Evolutionary conservation across 2,329 filamentous ascomycete species (phyloP).

Genomic region (Paecilomyces dactylethromorphus): DNA sequence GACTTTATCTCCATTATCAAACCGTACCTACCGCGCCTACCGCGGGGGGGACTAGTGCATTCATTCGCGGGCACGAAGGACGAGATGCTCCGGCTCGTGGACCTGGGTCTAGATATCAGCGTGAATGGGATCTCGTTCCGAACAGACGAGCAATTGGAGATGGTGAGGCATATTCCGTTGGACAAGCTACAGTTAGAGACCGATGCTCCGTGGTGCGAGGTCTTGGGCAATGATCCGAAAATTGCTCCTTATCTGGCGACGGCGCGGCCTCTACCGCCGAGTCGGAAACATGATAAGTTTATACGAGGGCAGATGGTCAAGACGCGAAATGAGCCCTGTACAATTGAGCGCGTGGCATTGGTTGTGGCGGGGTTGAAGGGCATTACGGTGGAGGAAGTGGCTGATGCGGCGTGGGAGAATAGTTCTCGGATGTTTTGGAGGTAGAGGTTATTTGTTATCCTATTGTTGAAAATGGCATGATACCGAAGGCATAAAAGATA

Average conservation of each 20-base stretch:
- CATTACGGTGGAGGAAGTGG: slow-evolving; percentile 36
- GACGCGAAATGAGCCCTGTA: slow-evolving; percentile 43
- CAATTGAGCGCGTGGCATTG: slow-evolving; percentile 41
- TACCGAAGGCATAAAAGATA: not conserved
- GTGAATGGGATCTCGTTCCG: slow-evolving; percentile 47
- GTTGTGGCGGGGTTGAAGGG: slow-evolving; percentile 46
- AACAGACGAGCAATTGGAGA: slow-evolving; percentile 32
- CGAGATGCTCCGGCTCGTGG: slow-evolving; percentile 35
- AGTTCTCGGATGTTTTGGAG: slow-evolving; percentile 27
- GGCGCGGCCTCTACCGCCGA: slow-evolving; percentile 30
- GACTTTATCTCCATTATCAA: slow-evolving; percentile 39
- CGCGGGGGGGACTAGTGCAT: slow-evolving; percentile 65
- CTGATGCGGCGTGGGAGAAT: slow-evolving; percentile 32
- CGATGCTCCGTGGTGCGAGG: slow-evolving; percentile 45
- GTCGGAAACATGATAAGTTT: slow-evolving; percentile 48
- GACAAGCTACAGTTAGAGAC: slow-evolving; percentile 41
- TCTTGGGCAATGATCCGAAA: slow-evolving; percentile 31
- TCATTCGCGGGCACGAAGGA: slow-evolving; percentile 71
- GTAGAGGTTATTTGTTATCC: not conserved
- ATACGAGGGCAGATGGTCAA: slow-evolving; percentile 43
- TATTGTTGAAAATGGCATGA: not conserved
- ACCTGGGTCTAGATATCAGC: slow-evolving; percentile 38
- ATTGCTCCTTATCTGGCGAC: slow-evolving; percentile 36
- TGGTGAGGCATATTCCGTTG: slow-evolving; percentile 37
- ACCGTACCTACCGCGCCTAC: slow-evolving; percentile 32